Evolutionary conservation across 225 moss, liverwort and hornwort species (phyloP), one percentile per base, ranked within the genome.

Genomic region (Polytrichum formosum): DNA sequence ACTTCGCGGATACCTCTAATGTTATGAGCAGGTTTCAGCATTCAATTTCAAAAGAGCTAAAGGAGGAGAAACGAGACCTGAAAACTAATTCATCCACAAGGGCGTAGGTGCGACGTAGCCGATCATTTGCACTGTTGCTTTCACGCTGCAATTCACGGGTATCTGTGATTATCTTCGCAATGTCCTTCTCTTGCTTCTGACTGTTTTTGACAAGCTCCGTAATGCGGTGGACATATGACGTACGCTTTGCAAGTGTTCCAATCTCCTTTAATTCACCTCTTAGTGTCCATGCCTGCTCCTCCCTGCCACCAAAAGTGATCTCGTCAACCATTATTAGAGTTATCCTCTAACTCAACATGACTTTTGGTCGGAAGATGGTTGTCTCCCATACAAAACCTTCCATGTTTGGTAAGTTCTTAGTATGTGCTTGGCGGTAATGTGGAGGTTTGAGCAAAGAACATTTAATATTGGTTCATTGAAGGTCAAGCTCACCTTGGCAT

Each of bases 121-220:
- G 85, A 28, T 98, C 98, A 66, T 98, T 95, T 2, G 91, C 83
- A 72, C 80, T 82, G 29, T 98, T 98, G 67, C 94, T 87, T 21
- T 94, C 94, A 56, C 98, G 92, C 75, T 98, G 98, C 75, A 98
- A 68, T 56, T 83, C 91, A 35, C 91, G 88, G 29, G 90, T 98
- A 54, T 98, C 98, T 2, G 81, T 59, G 55, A 94, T 94, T 28
- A 98, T 98, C 66, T 92, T 92, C 9, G 81, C 84, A 68, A 98
- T 93, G 72, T 98, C 98, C 5, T 90, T 94, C 76, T 94, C 98
- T 69, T 98, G 98, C 79, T 98, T 98, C 70, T 94, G 94, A 60
- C 98, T 94, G 73, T 92, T 98, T 71, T 95, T 88, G 55, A 98
- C 87, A 28, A 98, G 98, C 85, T 98, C 94, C n/a, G 92, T 91